Evolutionary conservation across 352 stramenopile genomes (phyloP).

Genomic region (Phytophthora citricola): DNA sequence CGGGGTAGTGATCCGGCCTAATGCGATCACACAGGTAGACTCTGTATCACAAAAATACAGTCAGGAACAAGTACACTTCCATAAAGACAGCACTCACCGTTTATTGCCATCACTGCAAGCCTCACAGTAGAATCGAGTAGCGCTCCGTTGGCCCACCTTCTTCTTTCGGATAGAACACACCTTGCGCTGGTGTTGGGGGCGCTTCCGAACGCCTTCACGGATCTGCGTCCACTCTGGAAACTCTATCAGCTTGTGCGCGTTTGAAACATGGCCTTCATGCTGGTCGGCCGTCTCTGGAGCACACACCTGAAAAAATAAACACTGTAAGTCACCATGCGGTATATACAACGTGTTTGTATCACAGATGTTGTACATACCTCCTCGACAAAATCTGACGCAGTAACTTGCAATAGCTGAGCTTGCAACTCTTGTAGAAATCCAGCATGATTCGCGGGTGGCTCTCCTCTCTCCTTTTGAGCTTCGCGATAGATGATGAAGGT

Average conservation of each 20-base stretch:
- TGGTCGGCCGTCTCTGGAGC: neutral
- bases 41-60: no score
- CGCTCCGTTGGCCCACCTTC: constrained; percentile 7
- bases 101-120: constrained; percentile 8
- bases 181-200: constrained; percentile 15
- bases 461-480: no score
- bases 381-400: neutral
- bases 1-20: no score
- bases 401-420: no score
- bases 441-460: no score
- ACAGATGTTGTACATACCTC: constrained; percentile 5
- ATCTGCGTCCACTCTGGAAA: constrained; percentile 9
- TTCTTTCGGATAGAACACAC: constrained; percentile 10
- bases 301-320: no score
- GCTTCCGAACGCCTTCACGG: constrained; percentile 5
- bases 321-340: neutral
- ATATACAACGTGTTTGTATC: neutral
- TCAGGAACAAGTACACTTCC: no score
- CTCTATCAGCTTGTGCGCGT: neutral
- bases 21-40: no score
- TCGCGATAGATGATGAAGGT: no score
- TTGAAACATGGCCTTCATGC: neutral
- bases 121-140: constrained; percentile 11
- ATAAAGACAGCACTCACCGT: neutral
- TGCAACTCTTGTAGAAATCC: no score